A percentile compares a stretch with the other conserved stretches of the same genome.
Evolutionary conservation across 345 rosid species (phyloP).

Genomic region (Gossypium raimondii): DNA sequence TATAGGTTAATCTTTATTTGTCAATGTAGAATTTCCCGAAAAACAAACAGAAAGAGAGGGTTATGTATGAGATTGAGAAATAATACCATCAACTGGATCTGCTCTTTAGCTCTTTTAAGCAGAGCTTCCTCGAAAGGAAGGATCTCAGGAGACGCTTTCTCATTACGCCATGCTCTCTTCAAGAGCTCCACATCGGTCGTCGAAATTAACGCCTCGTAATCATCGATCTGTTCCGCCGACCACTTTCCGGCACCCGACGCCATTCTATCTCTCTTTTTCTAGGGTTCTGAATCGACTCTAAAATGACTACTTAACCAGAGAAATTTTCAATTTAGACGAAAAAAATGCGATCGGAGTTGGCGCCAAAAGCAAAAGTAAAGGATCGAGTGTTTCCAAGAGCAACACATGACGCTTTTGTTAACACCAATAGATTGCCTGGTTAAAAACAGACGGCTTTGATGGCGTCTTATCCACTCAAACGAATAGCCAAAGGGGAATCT

Average conservation of each 20-base stretch:
- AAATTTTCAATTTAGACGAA: neutral
- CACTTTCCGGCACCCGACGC: slow-evolving; percentile 32
- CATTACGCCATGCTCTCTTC: slow-evolving; percentile 81
- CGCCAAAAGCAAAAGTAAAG: slow-evolving; percentile 11
- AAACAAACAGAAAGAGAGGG: neutral
- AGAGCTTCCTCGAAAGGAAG: slow-evolving; percentile 53
- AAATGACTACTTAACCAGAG: neutral
- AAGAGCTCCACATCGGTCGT: slow-evolving; percentile 66
- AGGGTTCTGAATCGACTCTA: neutral
- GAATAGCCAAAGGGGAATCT: no score
- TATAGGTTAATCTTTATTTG: neutral
- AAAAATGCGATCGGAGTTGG: neutral
- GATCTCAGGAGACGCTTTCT: slow-evolving; percentile 89
- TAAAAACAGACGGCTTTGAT: slow-evolving; percentile 18
- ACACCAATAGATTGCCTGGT: slow-evolving; percentile 3
- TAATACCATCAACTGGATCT: slow-evolving; percentile 53
- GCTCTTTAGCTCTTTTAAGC: slow-evolving; percentile 46
- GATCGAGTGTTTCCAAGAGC: neutral
- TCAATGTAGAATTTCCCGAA: neutral
- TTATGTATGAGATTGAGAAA: neutral
- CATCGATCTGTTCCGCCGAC: slow-evolving; percentile 30
- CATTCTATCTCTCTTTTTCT: slow-evolving; percentile 21
- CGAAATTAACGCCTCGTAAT: slow-evolving; percentile 54
- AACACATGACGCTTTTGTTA: slow-evolving; percentile 30
- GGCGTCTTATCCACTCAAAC: slow-evolving; percentile 25